Percentiles rank a stretch among this genome's conserved stretches.
phyloP scores from a whole-genome alignment of 352 stramenopile genomes.

The Pythium sp. region DNA sequence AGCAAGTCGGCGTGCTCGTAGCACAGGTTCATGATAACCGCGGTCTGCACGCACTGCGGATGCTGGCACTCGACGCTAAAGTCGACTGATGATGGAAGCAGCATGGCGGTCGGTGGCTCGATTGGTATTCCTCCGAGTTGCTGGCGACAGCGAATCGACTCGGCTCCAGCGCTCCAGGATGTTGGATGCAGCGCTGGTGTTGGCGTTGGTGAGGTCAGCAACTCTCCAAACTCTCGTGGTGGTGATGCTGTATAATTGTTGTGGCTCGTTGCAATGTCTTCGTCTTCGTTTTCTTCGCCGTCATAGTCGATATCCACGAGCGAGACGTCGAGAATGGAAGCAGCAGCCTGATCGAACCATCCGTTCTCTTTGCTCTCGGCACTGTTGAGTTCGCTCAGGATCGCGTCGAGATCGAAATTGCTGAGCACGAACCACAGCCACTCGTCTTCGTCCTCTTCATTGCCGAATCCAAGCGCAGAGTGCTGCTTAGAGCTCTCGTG shows the following conservation, averaged over 20 bases:
- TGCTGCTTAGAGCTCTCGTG: neutral
- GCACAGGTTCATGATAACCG: slow-evolving; percentile 6
- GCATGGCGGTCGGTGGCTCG: neutral
- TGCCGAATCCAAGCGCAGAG: neutral
- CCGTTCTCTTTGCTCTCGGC: slow-evolving; percentile 2
- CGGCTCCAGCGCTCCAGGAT: neutral
- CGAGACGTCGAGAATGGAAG: slow-evolving; percentile 9
- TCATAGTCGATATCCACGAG: slow-evolving; percentile 5
- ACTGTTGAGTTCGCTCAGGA: slow-evolving; percentile 7
- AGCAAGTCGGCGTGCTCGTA: slow-evolving; percentile 3
- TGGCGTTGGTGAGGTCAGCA: neutral
- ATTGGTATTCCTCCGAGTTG: neutral
- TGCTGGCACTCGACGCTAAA: slow-evolving; percentile 5
- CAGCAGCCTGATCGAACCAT: neutral
- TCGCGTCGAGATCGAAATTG: slow-evolving; percentile 7
- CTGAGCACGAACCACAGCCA: slow-evolving; percentile 4
- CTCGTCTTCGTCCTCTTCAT: neutral
- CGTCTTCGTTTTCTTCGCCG: neutral
- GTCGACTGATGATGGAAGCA: neutral
- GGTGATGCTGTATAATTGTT: neutral
- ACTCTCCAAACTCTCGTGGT: neutral
- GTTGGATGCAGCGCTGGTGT: neutral
- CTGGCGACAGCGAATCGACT: neutral
- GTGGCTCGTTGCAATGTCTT: neutral
- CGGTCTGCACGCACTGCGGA: neutral